Conservation (phyloP, 345 rosid genomes). For the Schrenkiella parvula region DNA sequence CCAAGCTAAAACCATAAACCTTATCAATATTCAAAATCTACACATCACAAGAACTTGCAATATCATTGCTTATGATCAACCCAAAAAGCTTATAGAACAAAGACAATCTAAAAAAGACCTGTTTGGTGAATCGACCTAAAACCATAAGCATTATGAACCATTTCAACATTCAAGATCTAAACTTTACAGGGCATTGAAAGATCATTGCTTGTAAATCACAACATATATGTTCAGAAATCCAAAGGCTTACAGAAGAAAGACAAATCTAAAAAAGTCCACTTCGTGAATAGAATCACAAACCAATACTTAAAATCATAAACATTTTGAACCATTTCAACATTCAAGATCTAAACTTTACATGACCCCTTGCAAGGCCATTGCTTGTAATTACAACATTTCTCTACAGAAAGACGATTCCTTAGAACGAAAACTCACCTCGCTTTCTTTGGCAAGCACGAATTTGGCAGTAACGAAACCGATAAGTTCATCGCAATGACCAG, state of each 20-base stretch:
- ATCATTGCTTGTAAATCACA: not conserved
- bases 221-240: not conserved
- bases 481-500: slow-evolving; percentile 59
- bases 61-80: not conserved
- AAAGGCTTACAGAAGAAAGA: not conserved
- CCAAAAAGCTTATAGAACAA: not conserved
- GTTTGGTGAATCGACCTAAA: not conserved
- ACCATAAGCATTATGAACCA: not conserved
- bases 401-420: not conserved
- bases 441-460: slow-evolving; percentile 62
- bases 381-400: not conserved
- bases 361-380: not conserved
- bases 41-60: not conserved
- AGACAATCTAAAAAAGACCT: not conserved
- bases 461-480: slow-evolving; percentile 88
- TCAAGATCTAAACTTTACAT: not conserved
- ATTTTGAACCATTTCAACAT: not conserved
- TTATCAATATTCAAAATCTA: not conserved
- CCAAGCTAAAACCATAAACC: not conserved
- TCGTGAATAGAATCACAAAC: not conserved
- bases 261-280: not conserved
- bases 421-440: slow-evolving; percentile 50
- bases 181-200: not conserved
- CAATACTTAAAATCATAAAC: not conserved
- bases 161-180: not conserved